Evolutionary conservation across 495 filamentous ascomycete species (phyloP).

Genomic region (Clohesyomyces aquaticus): DNA sequence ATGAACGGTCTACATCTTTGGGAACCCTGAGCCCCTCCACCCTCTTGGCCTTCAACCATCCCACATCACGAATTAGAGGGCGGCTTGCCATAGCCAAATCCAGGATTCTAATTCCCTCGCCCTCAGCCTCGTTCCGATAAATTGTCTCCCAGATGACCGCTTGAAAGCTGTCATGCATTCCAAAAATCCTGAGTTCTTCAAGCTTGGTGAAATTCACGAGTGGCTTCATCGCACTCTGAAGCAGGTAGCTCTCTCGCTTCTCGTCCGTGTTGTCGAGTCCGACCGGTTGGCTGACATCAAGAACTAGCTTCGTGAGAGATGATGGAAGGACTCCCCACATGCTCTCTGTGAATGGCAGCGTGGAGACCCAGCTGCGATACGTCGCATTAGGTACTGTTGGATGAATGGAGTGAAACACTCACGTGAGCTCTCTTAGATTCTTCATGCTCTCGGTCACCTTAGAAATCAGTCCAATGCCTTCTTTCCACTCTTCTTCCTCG

Average conservation of each 20-base stretch:
- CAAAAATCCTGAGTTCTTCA: slow-evolving; percentile 21
- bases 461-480: slow-evolving; percentile 4
- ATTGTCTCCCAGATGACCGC: slow-evolving; percentile 35
- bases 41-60: slow-evolving; percentile 19
- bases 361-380: slow-evolving; percentile 17
- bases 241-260: slow-evolving; percentile 6
- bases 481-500: slow-evolving; percentile 17
- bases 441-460: slow-evolving; percentile 7
- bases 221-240: slow-evolving; percentile 17
- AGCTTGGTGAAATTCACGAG: slow-evolving; percentile 23
- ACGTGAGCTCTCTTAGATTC: slow-evolving; percentile 28
- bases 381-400: slow-evolving; percentile 1
- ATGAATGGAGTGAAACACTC: background rate
- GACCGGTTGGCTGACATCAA: slow-evolving; percentile 15
- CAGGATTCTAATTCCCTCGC: slow-evolving; percentile 18
- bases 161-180: slow-evolving; percentile 31
- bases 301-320: slow-evolving; percentile 18
- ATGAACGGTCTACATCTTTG: background rate
- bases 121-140: slow-evolving; percentile 19
- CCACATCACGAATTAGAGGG: slow-evolving; percentile 19
- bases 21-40: slow-evolving; percentile 9
- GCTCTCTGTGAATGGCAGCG: slow-evolving; percentile 17
- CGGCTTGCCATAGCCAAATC: slow-evolving; percentile 19
- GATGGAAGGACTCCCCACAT: slow-evolving; percentile 10
- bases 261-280: slow-evolving; percentile 4